Conservation (phyloP, 768 basidiomycete species). For the Leccinum obscurum region DNA sequence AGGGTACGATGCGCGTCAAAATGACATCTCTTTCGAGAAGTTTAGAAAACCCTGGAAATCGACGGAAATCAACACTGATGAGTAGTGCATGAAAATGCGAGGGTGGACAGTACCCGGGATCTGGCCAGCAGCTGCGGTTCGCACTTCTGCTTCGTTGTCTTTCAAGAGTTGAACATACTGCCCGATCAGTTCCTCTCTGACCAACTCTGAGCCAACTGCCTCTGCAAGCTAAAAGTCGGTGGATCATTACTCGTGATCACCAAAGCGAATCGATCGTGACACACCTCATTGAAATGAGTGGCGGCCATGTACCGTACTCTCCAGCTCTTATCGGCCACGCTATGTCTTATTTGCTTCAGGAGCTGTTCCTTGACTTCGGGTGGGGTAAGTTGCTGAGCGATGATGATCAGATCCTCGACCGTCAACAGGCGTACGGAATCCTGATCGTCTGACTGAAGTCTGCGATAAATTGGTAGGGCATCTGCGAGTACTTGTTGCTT, state of each 20-base stretch:
- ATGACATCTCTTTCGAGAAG: slow-evolving; percentile 93
- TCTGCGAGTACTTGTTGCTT: slow-evolving; percentile 83
- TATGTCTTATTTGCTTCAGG: slow-evolving; percentile 82
- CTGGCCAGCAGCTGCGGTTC: slow-evolving; percentile 94
- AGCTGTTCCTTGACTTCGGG: slow-evolving; percentile 91
- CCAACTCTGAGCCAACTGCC: slow-evolving; percentile 85
- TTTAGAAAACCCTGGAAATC: slow-evolving; percentile 82
- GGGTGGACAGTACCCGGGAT: slow-evolving; percentile 73
- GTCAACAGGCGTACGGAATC: slow-evolving; percentile 96
- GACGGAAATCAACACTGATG: slow-evolving; percentile 10
- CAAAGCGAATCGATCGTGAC: slow-evolving; percentile 11
- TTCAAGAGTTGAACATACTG: slow-evolving; percentile 94
- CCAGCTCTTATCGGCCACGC: slow-evolving; percentile 96
- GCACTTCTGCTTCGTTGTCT: slow-evolving; percentile 98
- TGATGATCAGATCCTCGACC: slow-evolving; percentile 92
- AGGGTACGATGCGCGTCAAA: slow-evolving; percentile 89
- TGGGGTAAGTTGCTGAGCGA: slow-evolving; percentile 81
- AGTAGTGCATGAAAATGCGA: not conserved
- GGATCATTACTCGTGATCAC: not conserved
- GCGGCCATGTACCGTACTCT: slow-evolving; percentile 98
- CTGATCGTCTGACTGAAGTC: slow-evolving; percentile 94
- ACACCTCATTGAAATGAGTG: slow-evolving; percentile 92
- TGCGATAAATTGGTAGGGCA: slow-evolving; percentile 88
- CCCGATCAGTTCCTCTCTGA: slow-evolving; percentile 89
- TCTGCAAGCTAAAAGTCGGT: slow-evolving; percentile 68